A percentile compares a stretch with the other conserved stretches of the same genome.
These are phyloP conservation scores for Piper betle DNA, from an alignment of 164 flowering plant species.

Conservation along the genomic window DNA sequence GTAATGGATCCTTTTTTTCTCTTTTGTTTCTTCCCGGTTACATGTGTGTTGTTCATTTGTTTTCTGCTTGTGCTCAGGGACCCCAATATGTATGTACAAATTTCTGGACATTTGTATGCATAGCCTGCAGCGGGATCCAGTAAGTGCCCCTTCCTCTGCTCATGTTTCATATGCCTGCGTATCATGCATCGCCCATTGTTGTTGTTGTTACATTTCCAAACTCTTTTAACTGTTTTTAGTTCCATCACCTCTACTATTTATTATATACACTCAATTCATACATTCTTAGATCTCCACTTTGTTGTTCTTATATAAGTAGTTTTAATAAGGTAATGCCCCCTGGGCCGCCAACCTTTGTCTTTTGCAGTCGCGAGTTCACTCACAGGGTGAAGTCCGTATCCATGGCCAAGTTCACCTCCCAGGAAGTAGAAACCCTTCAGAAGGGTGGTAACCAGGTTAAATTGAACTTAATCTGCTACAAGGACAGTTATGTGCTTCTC, in stretches of 20 bases:
- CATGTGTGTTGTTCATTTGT: neutral
- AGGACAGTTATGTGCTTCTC: too few relatives aligned
- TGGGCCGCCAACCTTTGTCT: neutral
- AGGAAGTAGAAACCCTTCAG: conserved; percentile 95
- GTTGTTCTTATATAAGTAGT: too few relatives aligned
- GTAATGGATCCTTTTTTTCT: neutral
- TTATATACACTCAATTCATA: too few relatives aligned
- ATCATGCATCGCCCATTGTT: too few relatives aligned
- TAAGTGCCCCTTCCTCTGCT: conserved; percentile 24
- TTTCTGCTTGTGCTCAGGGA: conserved; percentile 40
- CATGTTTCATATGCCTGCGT: too few relatives aligned
- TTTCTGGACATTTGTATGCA: conserved; percentile 84
- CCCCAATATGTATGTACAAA: conserved; percentile 87
- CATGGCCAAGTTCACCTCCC: conserved; percentile 86
- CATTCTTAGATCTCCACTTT: too few relatives aligned
- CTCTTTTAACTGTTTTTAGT: too few relatives aligned
- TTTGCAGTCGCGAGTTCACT: conserved; percentile 86
- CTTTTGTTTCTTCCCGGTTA: conserved; percentile 1
- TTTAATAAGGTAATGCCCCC: neutral
- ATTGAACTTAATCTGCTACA: too few relatives aligned
- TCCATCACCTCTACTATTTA: too few relatives aligned
- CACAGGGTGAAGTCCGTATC: conserved; percentile 98
- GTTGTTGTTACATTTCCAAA: too few relatives aligned
- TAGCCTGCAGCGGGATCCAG: conserved; percentile 86
- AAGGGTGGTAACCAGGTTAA: conserved; percentile 93